A percentile compares a stretch with the other conserved stretches of the same genome.
These are phyloP conservation scores for Letharia lupina DNA, from an alignment of 495 filamentous ascomycete species.

Conservation along the genomic window DNA sequence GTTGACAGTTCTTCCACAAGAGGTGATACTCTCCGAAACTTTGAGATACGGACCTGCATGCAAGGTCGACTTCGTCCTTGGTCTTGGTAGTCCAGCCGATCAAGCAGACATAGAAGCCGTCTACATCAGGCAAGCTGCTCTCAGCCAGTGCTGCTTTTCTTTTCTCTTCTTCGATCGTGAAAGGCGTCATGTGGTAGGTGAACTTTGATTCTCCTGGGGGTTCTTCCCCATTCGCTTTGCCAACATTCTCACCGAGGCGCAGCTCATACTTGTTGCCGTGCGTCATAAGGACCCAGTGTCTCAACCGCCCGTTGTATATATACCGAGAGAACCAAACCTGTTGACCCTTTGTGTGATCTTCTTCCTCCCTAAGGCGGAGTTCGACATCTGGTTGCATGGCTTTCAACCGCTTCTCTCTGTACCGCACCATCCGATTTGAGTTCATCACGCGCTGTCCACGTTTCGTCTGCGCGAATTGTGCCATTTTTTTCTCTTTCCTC, in stretches of 20 bases:
- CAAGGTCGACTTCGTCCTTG: constrained; percentile 9
- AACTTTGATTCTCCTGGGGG: not conserved
- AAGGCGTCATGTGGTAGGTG: constrained; percentile 9
- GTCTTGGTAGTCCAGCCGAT: constrained; percentile 12
- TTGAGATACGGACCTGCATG: not conserved
- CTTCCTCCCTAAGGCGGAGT: constrained; percentile 6
- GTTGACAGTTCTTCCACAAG: constrained; percentile 10
- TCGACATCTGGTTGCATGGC: constrained; percentile 15
- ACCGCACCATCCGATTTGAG: constrained; percentile 8
- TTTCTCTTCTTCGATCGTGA: constrained; percentile 13
- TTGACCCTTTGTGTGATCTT: constrained; percentile 6
- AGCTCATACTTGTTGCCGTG: constrained; percentile 16
- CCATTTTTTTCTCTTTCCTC: constrained; percentile 5
- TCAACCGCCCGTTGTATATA: constrained; percentile 8
- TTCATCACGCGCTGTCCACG: constrained; percentile 10
- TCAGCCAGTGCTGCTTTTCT: constrained; percentile 7
- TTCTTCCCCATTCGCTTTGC: not conserved
- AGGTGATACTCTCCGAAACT: constrained; percentile 1
- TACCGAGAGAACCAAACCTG: constrained; percentile 16
- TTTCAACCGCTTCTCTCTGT: constrained; percentile 11
- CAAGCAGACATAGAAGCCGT: constrained; percentile 13
- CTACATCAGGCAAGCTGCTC: constrained; percentile 4
- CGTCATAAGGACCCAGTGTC: constrained; percentile 14
- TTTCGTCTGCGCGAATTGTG: constrained; percentile 5
- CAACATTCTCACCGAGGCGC: constrained; percentile 4